phyloP scores from a whole-genome alignment of 257 asterid species.

The Solanum paucissectum region DNA sequence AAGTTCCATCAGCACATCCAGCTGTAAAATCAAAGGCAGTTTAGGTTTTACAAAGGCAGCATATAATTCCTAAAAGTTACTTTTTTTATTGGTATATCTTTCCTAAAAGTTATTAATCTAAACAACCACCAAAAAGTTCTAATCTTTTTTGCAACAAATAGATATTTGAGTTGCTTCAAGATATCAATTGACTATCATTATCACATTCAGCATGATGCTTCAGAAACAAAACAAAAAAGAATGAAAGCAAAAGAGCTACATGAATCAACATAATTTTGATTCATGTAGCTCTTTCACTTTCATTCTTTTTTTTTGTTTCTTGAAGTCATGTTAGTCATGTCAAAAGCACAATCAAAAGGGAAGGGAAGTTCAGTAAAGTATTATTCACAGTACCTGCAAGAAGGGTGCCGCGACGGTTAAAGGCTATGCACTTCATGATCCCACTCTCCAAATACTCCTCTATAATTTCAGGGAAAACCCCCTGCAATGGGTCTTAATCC shows the following conservation, averaged over 20 bases:
- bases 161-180: not conserved
- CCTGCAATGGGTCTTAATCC: slow-evolving; percentile 76
- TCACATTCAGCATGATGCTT: not conserved
- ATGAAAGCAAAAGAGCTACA: not conserved
- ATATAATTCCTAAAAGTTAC: not conserved
- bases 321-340: not conserved
- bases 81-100: not conserved
- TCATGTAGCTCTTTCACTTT: not conserved
- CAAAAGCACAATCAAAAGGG: not conserved
- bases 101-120: not conserved
- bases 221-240: not conserved
- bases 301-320: not conserved
- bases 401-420: slow-evolving; percentile 92
- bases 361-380: not conserved
- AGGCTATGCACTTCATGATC: slow-evolving; percentile 65
- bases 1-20: slow-evolving; percentile 90
- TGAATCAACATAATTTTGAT: not conserved
- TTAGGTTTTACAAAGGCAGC: not conserved
- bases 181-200: not conserved
- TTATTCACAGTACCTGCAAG: slow-evolving; percentile 52
- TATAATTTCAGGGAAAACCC: slow-evolving; percentile 86
- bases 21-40: slow-evolving; percentile 30
- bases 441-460: slow-evolving; percentile 91
- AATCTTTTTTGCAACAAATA: not conserved
- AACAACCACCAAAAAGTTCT: not conserved